Evolutionary conservation across 768 basidiomycete species (phyloP).

Genomic region (Suillus ampliporus): DNA sequence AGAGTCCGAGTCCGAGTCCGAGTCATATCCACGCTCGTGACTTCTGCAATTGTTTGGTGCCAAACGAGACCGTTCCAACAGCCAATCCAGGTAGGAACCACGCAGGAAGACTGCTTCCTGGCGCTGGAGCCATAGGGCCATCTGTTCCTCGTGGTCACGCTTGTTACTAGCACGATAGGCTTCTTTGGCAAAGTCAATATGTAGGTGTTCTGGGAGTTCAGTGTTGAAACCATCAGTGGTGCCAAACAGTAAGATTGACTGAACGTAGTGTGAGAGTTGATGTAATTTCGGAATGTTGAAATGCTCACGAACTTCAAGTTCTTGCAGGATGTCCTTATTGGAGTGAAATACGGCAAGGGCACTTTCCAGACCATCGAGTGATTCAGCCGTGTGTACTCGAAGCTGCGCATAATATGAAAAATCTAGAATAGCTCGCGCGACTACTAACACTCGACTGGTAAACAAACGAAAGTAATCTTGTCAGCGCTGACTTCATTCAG

Average conservation of each 20-base stretch:
- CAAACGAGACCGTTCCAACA: too few species aligned
- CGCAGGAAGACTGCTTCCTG: slow-evolving; percentile 40
- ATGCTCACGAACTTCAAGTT: slow-evolving; percentile 28
- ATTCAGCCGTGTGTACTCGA: slow-evolving; percentile 31
- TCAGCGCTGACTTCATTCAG: slow-evolving; percentile 4
- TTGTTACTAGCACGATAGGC: slow-evolving; percentile 30
- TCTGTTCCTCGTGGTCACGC: slow-evolving; percentile 38
- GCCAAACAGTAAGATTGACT: too few species aligned
- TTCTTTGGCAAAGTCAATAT: slow-evolving; percentile 49
- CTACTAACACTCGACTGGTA: slow-evolving; percentile 23
- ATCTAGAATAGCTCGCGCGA: slow-evolving; percentile 37
- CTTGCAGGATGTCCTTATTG: slow-evolving; percentile 34
- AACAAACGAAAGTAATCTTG: background rate
- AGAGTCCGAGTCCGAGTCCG: too few species aligned
- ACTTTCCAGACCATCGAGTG: slow-evolving; percentile 29
- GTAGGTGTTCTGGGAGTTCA: slow-evolving; percentile 43
- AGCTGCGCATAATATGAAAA: slow-evolving; percentile 40
- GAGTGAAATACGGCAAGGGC: slow-evolving; percentile 34
- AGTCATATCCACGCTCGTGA: too few species aligned
- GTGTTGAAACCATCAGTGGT: slow-evolving; percentile 40
- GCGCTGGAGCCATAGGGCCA: too few species aligned
- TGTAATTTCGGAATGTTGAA: slow-evolving; percentile 48
- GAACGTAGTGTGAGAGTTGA: slow-evolving; percentile 31
- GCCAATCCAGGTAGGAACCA: slow-evolving; percentile 34
- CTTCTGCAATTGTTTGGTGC: too few species aligned